A percentile compares a stretch with the other conserved stretches of the same genome.
Evolutionary conservation across 2,329 filamentous ascomycete genomes (phyloP).

Genomic region (Cytospora schulzeri): DNA sequence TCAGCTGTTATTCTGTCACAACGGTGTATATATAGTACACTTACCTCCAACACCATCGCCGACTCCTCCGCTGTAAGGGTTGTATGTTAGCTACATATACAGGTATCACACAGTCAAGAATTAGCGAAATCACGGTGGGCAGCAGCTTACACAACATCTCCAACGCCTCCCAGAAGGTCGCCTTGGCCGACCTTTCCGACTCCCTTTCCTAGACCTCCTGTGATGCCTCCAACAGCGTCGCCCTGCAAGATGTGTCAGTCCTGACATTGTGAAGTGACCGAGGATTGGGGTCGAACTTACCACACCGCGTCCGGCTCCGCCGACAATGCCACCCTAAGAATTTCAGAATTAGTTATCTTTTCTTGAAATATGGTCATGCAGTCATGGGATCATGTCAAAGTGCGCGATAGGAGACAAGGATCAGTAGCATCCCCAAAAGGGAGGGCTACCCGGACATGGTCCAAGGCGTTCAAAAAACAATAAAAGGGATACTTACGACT

Average conservation of each 20-base stretch:
- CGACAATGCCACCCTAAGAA: conserved; percentile 21
- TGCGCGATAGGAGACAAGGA: too few relatives aligned
- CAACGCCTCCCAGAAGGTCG: conserved; percentile 25
- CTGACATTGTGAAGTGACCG: too few relatives aligned
- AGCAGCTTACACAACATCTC: conserved; percentile 22
- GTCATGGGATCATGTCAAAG: not conserved
- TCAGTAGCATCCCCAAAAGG: too few relatives aligned
- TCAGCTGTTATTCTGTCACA: conserved; percentile 2
- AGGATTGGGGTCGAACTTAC: not conserved
- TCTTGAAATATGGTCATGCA: not conserved
- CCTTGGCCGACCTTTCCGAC: conserved; percentile 27
- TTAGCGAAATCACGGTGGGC: too few relatives aligned
- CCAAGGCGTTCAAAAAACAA: not conserved
- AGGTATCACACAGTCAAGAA: too few relatives aligned
- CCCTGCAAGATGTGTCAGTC: conserved; percentile 14
- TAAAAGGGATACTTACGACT: conserved; percentile 11
- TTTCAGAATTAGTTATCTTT: not conserved
- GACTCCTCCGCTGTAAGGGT: conserved; percentile 17
- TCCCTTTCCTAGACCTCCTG: conserved; percentile 25
- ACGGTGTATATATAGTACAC: not conserved
- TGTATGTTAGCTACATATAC: not conserved
- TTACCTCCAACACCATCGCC: conserved; percentile 25
- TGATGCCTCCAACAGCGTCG: conserved; percentile 25
- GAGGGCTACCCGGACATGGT: not conserved
- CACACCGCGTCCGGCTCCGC: conserved; percentile 23